Evolutionary conservation across 495 filamentous ascomycete genomes (phyloP).

Genomic region (Penicillium lagena): DNA sequence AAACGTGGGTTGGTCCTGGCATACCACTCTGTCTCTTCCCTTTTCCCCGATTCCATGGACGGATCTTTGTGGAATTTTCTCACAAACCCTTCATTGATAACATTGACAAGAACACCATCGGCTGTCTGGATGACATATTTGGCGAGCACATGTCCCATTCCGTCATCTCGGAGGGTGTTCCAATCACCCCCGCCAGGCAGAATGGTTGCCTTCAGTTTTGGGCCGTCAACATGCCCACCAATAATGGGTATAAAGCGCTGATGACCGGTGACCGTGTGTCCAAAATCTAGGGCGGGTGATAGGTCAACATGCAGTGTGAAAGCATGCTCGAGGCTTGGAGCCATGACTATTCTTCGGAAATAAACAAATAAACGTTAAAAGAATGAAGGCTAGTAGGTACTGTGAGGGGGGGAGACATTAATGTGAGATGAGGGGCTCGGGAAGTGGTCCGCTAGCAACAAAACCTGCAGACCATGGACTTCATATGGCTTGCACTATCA

Average conservation of each 20-base stretch:
- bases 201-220: conserved; percentile 2
- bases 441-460: too few relatives aligned
- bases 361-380: too few relatives aligned
- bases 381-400: too few relatives aligned
- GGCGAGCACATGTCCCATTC: background rate
- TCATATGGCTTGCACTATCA: too few relatives aligned
- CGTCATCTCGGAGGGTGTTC: conserved; percentile 3
- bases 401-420: too few relatives aligned
- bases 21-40: conserved; percentile 2
- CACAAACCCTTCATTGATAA: conserved; percentile 6
- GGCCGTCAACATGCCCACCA: conserved; percentile 1
- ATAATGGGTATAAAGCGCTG: conserved; percentile 4
- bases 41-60: background rate
- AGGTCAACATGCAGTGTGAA: conserved; percentile 4
- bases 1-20: conserved; percentile 6
- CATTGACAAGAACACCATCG: conserved; percentile 1
- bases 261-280: background rate
- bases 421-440: too few relatives aligned
- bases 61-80: background rate
- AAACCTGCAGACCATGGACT: too few relatives aligned
- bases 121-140: conserved; percentile 4
- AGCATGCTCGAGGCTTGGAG: conserved; percentile 3
- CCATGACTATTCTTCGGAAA: background rate
- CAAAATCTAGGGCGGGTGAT: conserved; percentile 2
- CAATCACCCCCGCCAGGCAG: conserved; percentile 4